Conservation (phyloP, 345 rosid species). For the Acer yangbiense region DNA sequence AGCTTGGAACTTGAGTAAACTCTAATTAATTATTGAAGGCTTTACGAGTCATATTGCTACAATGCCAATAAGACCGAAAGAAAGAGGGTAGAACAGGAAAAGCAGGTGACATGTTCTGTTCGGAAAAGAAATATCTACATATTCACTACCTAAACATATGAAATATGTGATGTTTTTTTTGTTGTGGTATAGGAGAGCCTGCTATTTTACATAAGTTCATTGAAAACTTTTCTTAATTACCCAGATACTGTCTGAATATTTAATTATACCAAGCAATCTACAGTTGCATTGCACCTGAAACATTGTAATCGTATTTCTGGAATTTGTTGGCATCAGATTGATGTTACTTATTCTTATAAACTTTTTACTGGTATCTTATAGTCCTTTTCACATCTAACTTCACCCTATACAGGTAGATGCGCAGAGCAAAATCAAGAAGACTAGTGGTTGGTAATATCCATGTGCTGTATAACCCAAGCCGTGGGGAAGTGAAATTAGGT, state of each 20-base stretch:
- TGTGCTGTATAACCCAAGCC: conserved; percentile 63
- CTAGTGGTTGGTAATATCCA: conserved; percentile 72
- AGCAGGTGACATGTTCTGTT: not conserved
- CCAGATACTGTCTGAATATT: not conserved
- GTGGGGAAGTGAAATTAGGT: conserved; percentile 81
- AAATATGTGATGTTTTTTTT: not conserved
- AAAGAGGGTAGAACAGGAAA: not conserved
- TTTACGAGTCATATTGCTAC: not conserved
- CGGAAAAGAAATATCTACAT: not conserved
- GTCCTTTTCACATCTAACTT: conserved; percentile 43
- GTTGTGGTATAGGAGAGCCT: not conserved
- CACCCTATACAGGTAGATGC: conserved; percentile 49
- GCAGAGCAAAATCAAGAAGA: conserved; percentile 52
- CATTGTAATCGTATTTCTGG: conserved; percentile 7
- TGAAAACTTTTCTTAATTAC: not conserved
- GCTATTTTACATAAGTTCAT: not conserved
- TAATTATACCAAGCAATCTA: not conserved
- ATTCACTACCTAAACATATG: not conserved
- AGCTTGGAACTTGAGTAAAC: not conserved
- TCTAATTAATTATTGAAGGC: not conserved
- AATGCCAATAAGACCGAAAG: not conserved
- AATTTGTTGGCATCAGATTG: not conserved
- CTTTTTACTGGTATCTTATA: conserved; percentile 11
- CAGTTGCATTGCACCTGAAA: not conserved
- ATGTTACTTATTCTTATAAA: not conserved